Evolutionary conservation across 139 green algal species (phyloP).

Genomic region (Micromonas commoda): DNA sequence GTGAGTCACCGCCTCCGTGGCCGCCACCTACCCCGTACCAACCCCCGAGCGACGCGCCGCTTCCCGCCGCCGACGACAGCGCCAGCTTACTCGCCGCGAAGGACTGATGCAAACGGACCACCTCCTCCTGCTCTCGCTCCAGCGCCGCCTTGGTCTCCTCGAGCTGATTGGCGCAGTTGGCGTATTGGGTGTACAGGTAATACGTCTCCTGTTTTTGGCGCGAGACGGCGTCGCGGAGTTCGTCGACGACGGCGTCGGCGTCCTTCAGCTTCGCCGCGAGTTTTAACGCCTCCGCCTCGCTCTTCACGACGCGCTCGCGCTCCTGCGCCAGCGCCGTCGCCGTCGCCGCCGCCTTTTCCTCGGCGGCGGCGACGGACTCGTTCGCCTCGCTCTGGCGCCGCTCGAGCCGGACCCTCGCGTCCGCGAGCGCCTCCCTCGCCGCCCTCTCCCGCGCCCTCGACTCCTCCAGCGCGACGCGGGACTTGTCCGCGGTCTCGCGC

Average conservation of each 20-base stretch:
- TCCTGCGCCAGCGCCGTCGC: neutral
- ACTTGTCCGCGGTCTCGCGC: neutral
- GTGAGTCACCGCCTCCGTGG: too few relatives aligned
- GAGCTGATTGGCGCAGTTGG: neutral
- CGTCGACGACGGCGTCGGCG: neutral
- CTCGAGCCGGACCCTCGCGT: neutral
- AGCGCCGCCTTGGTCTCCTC: neutral
- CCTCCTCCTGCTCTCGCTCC: too few relatives aligned
- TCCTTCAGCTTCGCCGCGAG: neutral
- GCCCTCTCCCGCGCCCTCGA: neutral
- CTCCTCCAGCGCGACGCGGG: neutral
- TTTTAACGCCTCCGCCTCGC: too few relatives aligned
- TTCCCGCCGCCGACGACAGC: too few relatives aligned
- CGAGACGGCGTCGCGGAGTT: neutral
- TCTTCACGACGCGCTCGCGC: neutral
- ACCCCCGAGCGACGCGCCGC: too few relatives aligned
- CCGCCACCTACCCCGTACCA: too few relatives aligned
- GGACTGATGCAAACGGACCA: too few relatives aligned
- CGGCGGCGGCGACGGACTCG: neutral
- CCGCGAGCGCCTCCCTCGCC: neutral
- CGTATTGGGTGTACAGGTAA: neutral
- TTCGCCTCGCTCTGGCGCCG: neutral
- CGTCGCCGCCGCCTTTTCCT: neutral
- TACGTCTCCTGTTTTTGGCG: constrained; percentile 6
- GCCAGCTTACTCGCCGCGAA: too few relatives aligned